Evolutionary conservation across 768 basidiomycete species (phyloP).

Genomic region (Mycena albidolilacea): DNA sequence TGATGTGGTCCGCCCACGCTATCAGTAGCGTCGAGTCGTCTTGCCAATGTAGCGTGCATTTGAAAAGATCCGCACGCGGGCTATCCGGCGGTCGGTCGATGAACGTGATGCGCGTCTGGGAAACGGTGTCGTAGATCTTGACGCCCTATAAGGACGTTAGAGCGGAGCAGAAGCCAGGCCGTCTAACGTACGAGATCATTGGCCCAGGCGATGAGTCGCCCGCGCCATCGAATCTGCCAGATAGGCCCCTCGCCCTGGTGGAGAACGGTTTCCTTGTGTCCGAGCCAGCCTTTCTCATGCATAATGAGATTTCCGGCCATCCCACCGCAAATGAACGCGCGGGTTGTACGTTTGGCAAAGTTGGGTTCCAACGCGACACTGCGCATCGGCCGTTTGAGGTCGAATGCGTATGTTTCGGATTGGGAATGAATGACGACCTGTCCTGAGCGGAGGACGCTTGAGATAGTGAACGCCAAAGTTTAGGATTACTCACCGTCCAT

Average conservation of each 20-base stretch:
- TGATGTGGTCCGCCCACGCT: constrained; percentile 95
- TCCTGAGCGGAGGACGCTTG: constrained; percentile 63
- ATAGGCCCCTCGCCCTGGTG: constrained; percentile 94
- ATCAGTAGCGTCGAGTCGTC: constrained; percentile 93
- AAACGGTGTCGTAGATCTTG: constrained; percentile 90
- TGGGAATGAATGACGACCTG: constrained; percentile 91
- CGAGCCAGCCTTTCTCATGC: constrained; percentile 96
- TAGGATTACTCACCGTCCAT: constrained; percentile 83
- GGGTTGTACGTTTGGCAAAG: constrained; percentile 83
- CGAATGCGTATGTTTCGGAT: constrained; percentile 86
- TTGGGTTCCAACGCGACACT: constrained; percentile 92
- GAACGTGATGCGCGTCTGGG: constrained; percentile 83
- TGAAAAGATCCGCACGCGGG: constrained; percentile 95
- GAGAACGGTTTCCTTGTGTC: constrained; percentile 90
- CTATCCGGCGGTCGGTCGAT: constrained; percentile 88
- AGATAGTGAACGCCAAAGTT: not conserved
- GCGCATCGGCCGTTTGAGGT: constrained; percentile 94
- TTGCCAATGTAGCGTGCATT: constrained; percentile 93
- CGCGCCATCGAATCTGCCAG: constrained; percentile 92
- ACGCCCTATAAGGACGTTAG: constrained; percentile 74
- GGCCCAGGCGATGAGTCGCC: constrained; percentile 93
- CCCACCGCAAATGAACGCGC: constrained; percentile 92
- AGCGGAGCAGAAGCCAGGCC: constrained; percentile 22
- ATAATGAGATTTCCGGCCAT: constrained; percentile 90
- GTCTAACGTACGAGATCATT: constrained; percentile 80